Conservation (phyloP, 1,284 basidiomycete species). For the Neotropicomus parvogracilis region DNA sequence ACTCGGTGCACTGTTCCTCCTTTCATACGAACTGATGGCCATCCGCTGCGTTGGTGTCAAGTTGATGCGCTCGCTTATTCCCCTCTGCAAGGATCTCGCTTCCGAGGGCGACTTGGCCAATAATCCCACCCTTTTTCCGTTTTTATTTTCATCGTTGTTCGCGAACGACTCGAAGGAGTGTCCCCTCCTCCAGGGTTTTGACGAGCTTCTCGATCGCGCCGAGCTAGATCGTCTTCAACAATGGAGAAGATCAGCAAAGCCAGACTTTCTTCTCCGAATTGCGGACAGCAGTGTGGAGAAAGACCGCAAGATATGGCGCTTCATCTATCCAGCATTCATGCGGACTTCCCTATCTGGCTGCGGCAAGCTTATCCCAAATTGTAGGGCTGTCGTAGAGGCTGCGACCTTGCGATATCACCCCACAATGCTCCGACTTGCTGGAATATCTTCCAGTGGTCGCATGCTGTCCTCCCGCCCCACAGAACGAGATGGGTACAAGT, state of each 20-base stretch:
- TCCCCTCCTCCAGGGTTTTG: conserved; percentile 56
- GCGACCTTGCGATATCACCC: conserved; percentile 66
- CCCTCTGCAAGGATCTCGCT: conserved; percentile 40
- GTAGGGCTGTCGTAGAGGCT: conserved; percentile 64
- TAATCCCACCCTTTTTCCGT: conserved; percentile 21
- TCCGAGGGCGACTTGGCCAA: conserved; percentile 31
- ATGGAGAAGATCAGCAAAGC: conserved; percentile 53
- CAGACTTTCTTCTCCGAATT: conserved; percentile 56
- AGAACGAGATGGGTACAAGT: conserved; percentile 50
- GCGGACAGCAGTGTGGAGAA: conserved; percentile 62
- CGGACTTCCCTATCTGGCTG: conserved; percentile 49
- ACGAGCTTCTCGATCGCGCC: conserved; percentile 59
- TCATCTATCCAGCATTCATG: conserved; percentile 62
- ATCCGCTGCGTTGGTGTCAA: conserved; percentile 60
- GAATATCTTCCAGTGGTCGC: conserved; percentile 50
- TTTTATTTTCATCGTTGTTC: conserved; percentile 46
- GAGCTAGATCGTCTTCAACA: conserved; percentile 59
- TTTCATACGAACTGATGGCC: conserved; percentile 56
- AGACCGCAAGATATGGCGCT: conserved; percentile 70
- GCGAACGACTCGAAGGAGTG: conserved; percentile 27
- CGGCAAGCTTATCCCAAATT: conserved; percentile 42
- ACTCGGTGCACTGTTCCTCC: conserved; percentile 73
- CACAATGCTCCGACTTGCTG: conserved; percentile 63
- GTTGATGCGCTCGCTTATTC: conserved; percentile 52
- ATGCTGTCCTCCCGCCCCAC: conserved; percentile 36